A percentile compares a stretch with the other conserved stretches of the same genome.
phyloP scores from a whole-genome alignment of 441 rosid species.

The Pelargonium fulgidum region DNA sequence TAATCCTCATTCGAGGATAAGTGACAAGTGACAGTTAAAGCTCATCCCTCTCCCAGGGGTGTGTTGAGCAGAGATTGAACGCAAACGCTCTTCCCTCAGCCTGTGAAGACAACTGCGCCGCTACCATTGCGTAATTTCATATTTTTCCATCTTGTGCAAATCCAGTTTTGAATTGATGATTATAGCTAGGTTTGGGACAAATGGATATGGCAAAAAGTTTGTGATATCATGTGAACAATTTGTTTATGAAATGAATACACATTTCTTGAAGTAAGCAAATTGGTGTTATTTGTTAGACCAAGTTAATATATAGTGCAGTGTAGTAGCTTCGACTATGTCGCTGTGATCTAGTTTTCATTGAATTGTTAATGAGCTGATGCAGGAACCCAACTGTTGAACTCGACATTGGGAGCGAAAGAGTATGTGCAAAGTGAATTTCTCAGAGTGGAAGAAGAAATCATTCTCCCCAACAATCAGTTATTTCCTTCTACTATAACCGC shows the following conservation, averaged over 20 bases:
- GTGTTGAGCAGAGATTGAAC: no score
- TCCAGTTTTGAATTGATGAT: background rate
- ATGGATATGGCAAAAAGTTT: background rate
- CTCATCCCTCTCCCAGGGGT: no score
- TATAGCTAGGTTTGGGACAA: background rate
- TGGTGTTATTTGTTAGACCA: no score
- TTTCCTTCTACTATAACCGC: slow-evolving; percentile 56
- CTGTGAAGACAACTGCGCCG: no score
- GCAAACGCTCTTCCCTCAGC: no score
- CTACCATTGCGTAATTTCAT: no score
- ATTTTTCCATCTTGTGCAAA: background rate
- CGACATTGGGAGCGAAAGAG: slow-evolving; percentile 62
- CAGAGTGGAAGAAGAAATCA: slow-evolving; percentile 58
- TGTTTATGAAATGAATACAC: background rate
- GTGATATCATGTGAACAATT: background rate
- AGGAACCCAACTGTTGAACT: slow-evolving; percentile 82
- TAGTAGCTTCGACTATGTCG: no score
- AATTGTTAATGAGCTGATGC: slow-evolving; percentile 14
- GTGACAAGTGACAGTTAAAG: no score
- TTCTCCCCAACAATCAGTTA: slow-evolving; percentile 47
- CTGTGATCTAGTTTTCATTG: background rate
- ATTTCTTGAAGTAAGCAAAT: no score
- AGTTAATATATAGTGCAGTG: no score
- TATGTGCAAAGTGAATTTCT: slow-evolving; percentile 52
- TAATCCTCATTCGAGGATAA: no score